Conservation (phyloP, 2,329 filamentous ascomycete genomes). For the Neonectria hederae region DNA sequence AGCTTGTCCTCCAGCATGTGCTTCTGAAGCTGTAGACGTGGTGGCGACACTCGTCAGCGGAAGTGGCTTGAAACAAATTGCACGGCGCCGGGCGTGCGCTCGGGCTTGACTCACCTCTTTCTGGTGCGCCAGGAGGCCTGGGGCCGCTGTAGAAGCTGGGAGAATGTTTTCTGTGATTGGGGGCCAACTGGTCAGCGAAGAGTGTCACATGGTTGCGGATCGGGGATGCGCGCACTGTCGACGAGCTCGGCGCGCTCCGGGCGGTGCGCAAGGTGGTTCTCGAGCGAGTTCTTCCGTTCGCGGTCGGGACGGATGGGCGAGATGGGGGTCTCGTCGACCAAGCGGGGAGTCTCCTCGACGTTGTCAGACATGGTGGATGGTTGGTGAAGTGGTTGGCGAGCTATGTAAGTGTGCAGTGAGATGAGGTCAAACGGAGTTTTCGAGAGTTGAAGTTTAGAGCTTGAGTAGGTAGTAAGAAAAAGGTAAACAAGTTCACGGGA, state of each 20-base stretch:
- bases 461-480: conserved; percentile 11
- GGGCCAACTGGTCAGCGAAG: conserved; percentile 34
- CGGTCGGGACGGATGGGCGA: conserved; percentile 62
- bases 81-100: neutral
- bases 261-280: conserved; percentile 76
- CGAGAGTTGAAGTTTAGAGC: neutral
- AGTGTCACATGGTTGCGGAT: conserved; percentile 44
- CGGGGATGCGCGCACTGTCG: conserved; percentile 69
- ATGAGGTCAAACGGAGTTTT: neutral
- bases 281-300: conserved; percentile 73
- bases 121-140: conserved; percentile 81
- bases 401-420: conserved; percentile 14
- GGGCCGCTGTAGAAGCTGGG: conserved; percentile 79
- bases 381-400: neutral
- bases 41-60: conserved; percentile 22
- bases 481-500: conserved; percentile 24
- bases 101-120: conserved; percentile 64
- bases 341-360: conserved; percentile 33
- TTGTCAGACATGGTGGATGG: conserved; percentile 43
- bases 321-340: conserved; percentile 63
- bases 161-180: conserved; percentile 79
- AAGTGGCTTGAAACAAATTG: conserved; percentile 8
- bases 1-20: conserved; percentile 88
- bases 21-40: conserved; percentile 70
- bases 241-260: conserved; percentile 81